Evolutionary conservation across 192 early-diverging fungal species (phyloP), one percentile per base, ranked within the genome.

Genomic region (Coemansia aciculifera): DNA sequence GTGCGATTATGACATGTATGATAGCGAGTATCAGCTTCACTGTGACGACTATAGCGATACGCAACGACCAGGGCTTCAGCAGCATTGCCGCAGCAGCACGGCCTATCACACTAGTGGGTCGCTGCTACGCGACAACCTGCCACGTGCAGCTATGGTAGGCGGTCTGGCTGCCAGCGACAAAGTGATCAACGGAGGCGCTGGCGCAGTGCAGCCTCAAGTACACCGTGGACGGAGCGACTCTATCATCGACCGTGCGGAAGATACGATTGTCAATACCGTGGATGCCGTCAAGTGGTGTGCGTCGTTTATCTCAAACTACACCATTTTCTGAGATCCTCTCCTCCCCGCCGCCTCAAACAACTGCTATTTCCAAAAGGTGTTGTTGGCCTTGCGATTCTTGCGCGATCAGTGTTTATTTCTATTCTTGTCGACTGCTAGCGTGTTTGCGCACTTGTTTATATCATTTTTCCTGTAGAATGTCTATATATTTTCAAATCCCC

Each of bases 211-310:
- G n/a, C 40, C 63, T 23, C 57, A 52, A 3, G n/a, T 31, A 29
- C 39, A 31, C 6, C 66, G 63, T 27, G 49, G 17, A 10, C 81
- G 77, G 46, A 76, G 76, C 65, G 81, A 84, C 5, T 84, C 81
- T 38, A 70, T 84, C 17, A 78, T 84, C 36, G 81, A 84, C 52
- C 73, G 75, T 23, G 81, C 81, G 1, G 81, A 84, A 34, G 81
- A 84, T 38, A 84, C 77, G 3, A 75, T 84, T 29, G 77, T 84
- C 48, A 84, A 84, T 62, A 84, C 81, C 2, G 81, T 84, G 8
- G 81, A 84, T 73, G 81, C 81, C 5, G 77, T 84, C 40, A 84
- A 84, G 42, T 84, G 81, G 81, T 84, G 81, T 49, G 81, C 81
- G 6, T 84, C 81, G 61, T 84, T 84, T 66, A 84, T 84, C 36